phyloP scores from a whole-genome alignment of 2,329 filamentous ascomycete species.

The Penicillium corylophilum region DNA sequence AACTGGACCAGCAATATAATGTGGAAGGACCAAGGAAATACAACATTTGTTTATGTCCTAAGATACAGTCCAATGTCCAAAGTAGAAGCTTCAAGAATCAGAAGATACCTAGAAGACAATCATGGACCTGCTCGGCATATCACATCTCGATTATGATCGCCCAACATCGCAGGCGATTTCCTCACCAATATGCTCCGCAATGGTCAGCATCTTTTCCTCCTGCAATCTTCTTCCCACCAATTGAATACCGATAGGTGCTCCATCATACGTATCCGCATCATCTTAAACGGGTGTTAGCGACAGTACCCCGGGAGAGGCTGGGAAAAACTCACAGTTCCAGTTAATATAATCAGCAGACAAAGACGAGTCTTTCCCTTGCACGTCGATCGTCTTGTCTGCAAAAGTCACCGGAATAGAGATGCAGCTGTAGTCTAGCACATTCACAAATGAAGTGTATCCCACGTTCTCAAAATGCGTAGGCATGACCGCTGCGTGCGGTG shows the following conservation, averaged over 20 bases:
- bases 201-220: slow-evolving; percentile 52
- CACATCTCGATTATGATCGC: neutral
- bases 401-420: slow-evolving; percentile 57
- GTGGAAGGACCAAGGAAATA: too few relatives aligned
- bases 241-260: slow-evolving; percentile 50
- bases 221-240: slow-evolving; percentile 51
- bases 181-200: slow-evolving; percentile 43
- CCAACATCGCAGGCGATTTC: slow-evolving; percentile 10
- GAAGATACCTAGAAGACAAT: neutral
- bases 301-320: neutral
- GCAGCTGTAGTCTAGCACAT: slow-evolving; percentile 57
- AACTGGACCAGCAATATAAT: too few relatives aligned
- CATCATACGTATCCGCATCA: slow-evolving; percentile 50
- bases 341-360: slow-evolving; percentile 47
- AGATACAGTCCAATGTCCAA: too few relatives aligned
- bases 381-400: slow-evolving; percentile 53
- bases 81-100: too few relatives aligned
- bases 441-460: slow-evolving; percentile 50
- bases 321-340: slow-evolving; percentile 47
- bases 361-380: slow-evolving; percentile 38
- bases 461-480: slow-evolving; percentile 48
- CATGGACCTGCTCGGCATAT: neutral
- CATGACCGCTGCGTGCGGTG: slow-evolving; percentile 43
- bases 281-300: slow-evolving; percentile 36
- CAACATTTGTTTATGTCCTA: too few relatives aligned